Base-by-base conservation (phyloP, 805 yeast species). In the Komagataella phaffii region DNA sequence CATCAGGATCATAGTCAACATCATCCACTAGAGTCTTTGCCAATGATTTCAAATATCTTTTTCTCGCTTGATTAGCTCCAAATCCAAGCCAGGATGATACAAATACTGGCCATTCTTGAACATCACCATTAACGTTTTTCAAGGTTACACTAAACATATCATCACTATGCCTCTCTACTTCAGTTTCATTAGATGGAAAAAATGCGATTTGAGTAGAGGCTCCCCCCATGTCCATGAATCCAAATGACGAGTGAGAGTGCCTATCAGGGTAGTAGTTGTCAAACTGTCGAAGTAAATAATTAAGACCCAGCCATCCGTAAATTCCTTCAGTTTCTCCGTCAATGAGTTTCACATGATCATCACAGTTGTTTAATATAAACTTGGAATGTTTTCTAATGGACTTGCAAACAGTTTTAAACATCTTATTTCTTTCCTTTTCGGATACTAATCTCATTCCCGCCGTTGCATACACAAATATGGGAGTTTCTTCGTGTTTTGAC, bases 181-280 rank as follows among this genome's bases (percentile, higher is more conserved):
- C 89, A n/a, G 75, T 70, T 3, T 60, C 55, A 45, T 75, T 73
- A 3, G 81, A 75, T 0, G 97, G 97, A 7, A 86, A 89, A 73
- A 90, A 93, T 7, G 98, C 96, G 19, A 93, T 79, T 62, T 93
- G 99, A 0, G 96, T 88, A 1, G 96, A 88, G 0, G 99, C 99
- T 12, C 99, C 99, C 14, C 99, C 99, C 99, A 93, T 93, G 65
- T 93, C 99, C 91, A 93, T 85, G 59, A 93, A 91, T 3, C 99
- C 99, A 56, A 77, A 83, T 0, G 96, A 81, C 2, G 65, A 61
- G 8, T 62, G 64, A 2, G 55, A 51, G n/a, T 51, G 17, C 0
- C 54, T 23, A 44, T 73, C 72, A 4, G 10, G 19, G 19, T 44
- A 18, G 57, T 74, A 77, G 51, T 74, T 63, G 54, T 82, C 73